Base-by-base conservation (phyloP, 106 monocot species). In the Dactylorhiza incarnata region DNA sequence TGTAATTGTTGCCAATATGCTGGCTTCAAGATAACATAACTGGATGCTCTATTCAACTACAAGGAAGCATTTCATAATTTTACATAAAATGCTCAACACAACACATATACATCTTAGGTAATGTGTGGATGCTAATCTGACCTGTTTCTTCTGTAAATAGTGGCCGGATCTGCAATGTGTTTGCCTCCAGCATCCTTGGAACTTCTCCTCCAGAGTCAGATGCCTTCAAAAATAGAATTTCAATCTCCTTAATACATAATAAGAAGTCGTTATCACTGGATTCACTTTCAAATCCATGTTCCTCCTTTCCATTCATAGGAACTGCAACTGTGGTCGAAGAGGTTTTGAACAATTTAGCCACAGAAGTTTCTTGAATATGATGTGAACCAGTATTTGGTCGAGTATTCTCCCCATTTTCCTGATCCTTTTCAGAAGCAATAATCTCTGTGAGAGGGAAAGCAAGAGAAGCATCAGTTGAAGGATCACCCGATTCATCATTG, bases 111-210 rank as follows among this genome's bases (percentile, higher is more conserved):
- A 24, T 3, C 9, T 22, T 24, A 23, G 19, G 43, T 43, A 37
- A 37, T 12, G 45, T 69, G 69, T n/a, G 2, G 7, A 72, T 22
- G 6, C 20, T 49, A 22, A 72, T 16, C 47, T 77, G 13, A 99
- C 93, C 93, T 78, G 15, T 84, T 67, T 85, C 86, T 51, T 94
- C 78, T 74, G 84, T 70, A 44, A 80, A 70, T 74, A 89, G 69
- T 46, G 91, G 87, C 4, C 86, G 82, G 51, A 84, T 91, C 25
- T 86, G 79, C 58, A 91, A 65, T 86, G 84, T 88, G 79, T 87
- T 84, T 71, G 94, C 94, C 78, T 99, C 97, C 37, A 99, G 77
- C 97, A 99, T 94, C 80, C 93, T 91, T n/a, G 83, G 91, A 83
- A 99, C 87, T 80, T 99, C 94, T 83, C 62, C 87, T 78, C 97